Evolutionary conservation across 306 rosid genomes (phyloP), one percentile per base, ranked within the genome.

Genomic region (Acacia confusa): DNA sequence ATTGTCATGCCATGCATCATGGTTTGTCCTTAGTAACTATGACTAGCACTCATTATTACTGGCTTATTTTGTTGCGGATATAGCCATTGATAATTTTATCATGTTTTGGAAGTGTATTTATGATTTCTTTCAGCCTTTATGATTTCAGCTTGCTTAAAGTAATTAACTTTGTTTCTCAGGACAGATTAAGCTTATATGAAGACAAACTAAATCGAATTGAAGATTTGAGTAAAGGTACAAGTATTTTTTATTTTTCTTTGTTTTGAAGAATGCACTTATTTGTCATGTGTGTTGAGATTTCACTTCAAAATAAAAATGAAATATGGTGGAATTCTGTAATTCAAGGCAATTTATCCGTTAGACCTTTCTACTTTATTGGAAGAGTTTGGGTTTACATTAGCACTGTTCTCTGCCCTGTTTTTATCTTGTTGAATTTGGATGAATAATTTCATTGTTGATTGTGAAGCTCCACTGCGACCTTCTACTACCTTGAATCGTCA

Each of bases 391-490:
- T 85, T 70, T 78, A 53, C 72, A n/a, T 50, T 69, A 41, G 67
- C 72, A 80, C 32, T 80, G 15, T 74, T 77, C n/a, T 52, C 68
- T 63, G 76, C 22, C 61, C 53, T 10, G 27, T 34, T 83, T 68
- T 40, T 11, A 78, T 40, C 36, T 20, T 71, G 74, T 74, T 28
- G 63, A 63, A 55, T 69, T 80, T 83, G 69, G 74, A 74, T 79
- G 68, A 9, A 13, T 84, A 79, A 74, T 72, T 82, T 82, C 60
- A 45, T 55, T 72, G 81, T 88, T 95, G 78, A 81, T 86, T 83
- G 82, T 88, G 88, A 80, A 93, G 99, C 91, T 45, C 98, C 99
- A 6, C 55, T 95, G 19, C 92, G 91, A 71, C 99, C 98, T 38
- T 93, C 98, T 38, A 82, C 98, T 38, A 89, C 92, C 44, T 89